These are phyloP conservation scores for Tuber indicum DNA, from an alignment of 495 filamentous ascomycete species.

Conservation along the genomic window DNA sequence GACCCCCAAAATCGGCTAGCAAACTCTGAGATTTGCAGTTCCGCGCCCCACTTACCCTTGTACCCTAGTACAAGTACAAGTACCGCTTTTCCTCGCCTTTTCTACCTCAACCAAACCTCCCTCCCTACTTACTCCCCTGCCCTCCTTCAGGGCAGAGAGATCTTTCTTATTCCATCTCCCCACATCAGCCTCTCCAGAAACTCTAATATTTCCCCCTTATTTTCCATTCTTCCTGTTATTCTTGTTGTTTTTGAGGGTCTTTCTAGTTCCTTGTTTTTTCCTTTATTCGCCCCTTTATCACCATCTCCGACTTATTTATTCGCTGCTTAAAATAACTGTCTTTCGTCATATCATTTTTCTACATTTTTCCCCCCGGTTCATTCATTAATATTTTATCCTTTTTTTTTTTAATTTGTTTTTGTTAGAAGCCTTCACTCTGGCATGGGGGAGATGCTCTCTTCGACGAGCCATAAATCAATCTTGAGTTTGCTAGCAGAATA, in stretches of 20 bases:
- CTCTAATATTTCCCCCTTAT: not conserved
- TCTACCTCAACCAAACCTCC: not conserved
- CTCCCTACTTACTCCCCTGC: not conserved
- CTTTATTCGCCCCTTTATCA: not conserved
- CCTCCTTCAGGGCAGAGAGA: not conserved
- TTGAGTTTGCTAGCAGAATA: constrained; percentile 81
- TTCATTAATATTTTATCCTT: not conserved
- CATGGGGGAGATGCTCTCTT: constrained; percentile 44
- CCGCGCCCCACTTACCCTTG: no score
- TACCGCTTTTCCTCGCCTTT: not conserved
- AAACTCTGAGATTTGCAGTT: no score
- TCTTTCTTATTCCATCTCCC: not conserved
- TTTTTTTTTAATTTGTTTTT: not conserved
- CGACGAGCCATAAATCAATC: constrained; percentile 67
- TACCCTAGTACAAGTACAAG: no score
- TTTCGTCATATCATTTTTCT: not conserved
- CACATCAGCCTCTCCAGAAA: not conserved
- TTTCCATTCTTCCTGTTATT: not conserved
- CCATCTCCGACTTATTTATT: not conserved
- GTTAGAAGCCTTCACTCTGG: not conserved
- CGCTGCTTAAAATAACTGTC: not conserved
- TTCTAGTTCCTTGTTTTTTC: not conserved
- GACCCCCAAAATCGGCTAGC: no score
- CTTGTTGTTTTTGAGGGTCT: not conserved
- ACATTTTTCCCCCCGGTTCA: not conserved